Evolutionary conservation across 2,329 filamentous ascomycete species (phyloP).

Genomic region (Magnaporthiopsis incrustans): DNA sequence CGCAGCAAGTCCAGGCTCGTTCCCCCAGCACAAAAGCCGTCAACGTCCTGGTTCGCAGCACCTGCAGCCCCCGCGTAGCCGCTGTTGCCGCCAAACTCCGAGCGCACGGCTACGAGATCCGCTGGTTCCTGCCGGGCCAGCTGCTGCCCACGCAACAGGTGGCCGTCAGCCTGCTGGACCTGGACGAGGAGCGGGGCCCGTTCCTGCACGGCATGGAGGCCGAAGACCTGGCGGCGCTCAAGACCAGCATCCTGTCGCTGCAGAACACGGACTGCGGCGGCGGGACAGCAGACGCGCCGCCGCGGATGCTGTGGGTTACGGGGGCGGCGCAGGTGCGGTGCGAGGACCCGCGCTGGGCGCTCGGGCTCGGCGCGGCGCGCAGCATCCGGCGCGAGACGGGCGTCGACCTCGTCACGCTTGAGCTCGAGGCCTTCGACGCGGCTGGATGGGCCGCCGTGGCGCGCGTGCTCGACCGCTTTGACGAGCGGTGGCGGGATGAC

Average conservation of each 20-base stretch:
- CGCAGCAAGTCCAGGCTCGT: not conserved
- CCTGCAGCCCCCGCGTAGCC: not conserved
- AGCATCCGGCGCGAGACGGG: conserved; percentile 22
- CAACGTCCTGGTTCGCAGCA: conserved; percentile 2
- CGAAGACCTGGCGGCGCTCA: conserved; percentile 1
- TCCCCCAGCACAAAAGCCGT: not conserved
- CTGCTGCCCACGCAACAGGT: not conserved
- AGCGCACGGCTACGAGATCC: not conserved
- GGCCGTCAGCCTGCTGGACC: conserved; percentile 6
- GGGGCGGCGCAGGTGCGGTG: conserved; percentile 19
- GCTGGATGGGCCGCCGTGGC: conserved; percentile 11
- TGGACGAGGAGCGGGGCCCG: conserved; percentile 2
- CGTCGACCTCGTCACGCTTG: conserved; percentile 21
- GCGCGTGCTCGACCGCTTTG: conserved; percentile 24
- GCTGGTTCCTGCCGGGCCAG: conserved; percentile 7
- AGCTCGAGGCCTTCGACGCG: conserved; percentile 17
- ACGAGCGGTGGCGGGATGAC: not conserved
- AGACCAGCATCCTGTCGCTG: conserved; percentile 7
- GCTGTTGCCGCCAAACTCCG: not conserved
- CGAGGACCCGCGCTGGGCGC: conserved; percentile 19
- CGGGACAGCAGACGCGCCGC: not conserved
- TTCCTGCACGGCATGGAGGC: conserved; percentile 5
- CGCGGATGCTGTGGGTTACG: conserved; percentile 25
- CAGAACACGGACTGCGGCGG: conserved; percentile 1
- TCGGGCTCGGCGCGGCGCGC: conserved; percentile 21